Evolutionary conservation across 1,284 basidiomycete species (phyloP).

Genomic region (Tausonia pullulans): DNA sequence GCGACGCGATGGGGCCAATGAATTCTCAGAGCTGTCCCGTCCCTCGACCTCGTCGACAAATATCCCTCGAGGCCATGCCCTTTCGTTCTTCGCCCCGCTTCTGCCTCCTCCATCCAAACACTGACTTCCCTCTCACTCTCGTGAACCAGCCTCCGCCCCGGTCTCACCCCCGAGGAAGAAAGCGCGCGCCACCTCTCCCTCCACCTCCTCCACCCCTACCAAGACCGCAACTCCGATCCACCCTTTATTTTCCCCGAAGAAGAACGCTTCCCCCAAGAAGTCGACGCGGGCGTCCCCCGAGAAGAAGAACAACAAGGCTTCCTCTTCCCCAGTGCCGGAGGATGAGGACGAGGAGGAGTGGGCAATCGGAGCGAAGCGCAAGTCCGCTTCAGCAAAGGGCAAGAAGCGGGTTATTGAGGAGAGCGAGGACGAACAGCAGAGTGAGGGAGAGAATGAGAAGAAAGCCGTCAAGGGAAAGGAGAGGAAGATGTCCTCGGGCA

Average conservation of each 20-base stretch:
- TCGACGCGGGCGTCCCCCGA: neutral
- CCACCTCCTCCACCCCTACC: neutral
- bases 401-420: neutral
- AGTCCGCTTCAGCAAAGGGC: neutral
- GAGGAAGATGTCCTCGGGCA: neutral
- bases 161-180: neutral
- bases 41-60: neutral
- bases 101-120: neutral
- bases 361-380: neutral
- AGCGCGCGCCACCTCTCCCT: neutral
- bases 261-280: neutral
- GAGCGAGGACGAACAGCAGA: neutral
- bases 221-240: neutral
- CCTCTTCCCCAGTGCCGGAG: neutral
- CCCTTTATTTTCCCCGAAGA: neutral
- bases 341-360: neutral
- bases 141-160: neutral
- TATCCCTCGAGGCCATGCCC: neutral
- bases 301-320: neutral
- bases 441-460: neutral
- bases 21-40: neutral
- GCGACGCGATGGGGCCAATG: neutral
- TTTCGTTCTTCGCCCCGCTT: neutral
- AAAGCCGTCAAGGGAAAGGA: neutral
- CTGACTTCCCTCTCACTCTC: neutral